Evolutionary conservation across 2,329 filamentous ascomycete species (phyloP).

Genomic region (Diaporthe longicolla): DNA sequence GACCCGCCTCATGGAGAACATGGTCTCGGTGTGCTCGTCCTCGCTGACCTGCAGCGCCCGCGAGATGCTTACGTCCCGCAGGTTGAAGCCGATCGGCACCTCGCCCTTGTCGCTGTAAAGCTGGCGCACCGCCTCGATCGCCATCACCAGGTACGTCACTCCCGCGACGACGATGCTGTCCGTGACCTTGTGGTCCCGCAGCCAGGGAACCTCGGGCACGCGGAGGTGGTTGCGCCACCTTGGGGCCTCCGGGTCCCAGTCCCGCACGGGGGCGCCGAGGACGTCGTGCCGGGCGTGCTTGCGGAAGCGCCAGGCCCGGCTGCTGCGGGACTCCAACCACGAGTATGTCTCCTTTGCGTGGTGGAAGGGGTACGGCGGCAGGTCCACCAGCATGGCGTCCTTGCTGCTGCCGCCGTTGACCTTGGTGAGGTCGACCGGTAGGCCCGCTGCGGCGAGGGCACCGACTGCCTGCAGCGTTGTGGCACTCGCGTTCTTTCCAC

Average conservation of each 20-base stretch:
- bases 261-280: constrained; percentile 53
- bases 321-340: constrained; percentile 56
- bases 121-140: constrained; percentile 41
- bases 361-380: constrained; percentile 64
- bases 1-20: constrained; percentile 38
- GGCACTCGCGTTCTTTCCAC: constrained; percentile 32
- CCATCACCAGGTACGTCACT: constrained; percentile 45
- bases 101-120: constrained; percentile 40
- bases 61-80: constrained; percentile 39
- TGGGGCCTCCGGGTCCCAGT: constrained; percentile 51
- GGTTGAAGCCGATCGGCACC: constrained; percentile 34
- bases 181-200: constrained; percentile 48
- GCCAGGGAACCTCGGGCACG: constrained; percentile 53
- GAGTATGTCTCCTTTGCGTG: constrained; percentile 51
- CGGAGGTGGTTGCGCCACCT: constrained; percentile 52
- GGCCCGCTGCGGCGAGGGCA: constrained; percentile 24
- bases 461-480: constrained; percentile 34
- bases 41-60: constrained; percentile 41
- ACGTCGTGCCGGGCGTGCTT: constrained; percentile 56
- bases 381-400: constrained; percentile 45
- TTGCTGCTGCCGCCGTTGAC: constrained; percentile 31
- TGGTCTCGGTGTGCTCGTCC: constrained; percentile 35
- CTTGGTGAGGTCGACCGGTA: constrained; percentile 31
- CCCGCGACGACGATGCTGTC: constrained; percentile 46
- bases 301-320: constrained; percentile 53